Evolutionary conservation across 202 grass and related monocot genomes (phyloP), one percentile per base, ranked within the genome.

Genomic region (Setaria viridis): DNA sequence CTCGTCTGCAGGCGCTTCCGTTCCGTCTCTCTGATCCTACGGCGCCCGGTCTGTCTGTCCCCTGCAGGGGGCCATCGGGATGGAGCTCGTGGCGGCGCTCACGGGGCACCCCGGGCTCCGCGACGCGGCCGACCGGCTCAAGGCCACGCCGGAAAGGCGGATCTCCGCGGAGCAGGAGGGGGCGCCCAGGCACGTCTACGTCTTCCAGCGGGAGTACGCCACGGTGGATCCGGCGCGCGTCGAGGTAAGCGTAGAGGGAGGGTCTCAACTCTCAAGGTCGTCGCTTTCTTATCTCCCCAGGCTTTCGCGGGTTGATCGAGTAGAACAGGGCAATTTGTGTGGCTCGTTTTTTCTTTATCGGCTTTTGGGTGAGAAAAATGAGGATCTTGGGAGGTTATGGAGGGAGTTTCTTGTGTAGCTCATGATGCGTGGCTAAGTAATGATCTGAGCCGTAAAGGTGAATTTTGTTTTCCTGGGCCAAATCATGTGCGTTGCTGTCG

Each of bases 181-280:
- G 49, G 59, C 75, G 11, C 89, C 80, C 13, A 87, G 82, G 68
- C 90, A 91, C 76, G 90, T 99, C 2, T 99, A 96, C 84, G 87
- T 99, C 25, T 94, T 96, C 87, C 92, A 99, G 91, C 80, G 90
- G 85, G 93, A 99, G 82, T 96, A 83, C 74, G 97, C 93, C 88
- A 99, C 97, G 13, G 93, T 96, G 16, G 90, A 99, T 86, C 93
- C 91, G 16, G 72, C 85, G 70, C 72, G 82, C 81, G 88, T 96
- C 80, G 67, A 94, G 88, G 93, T 99, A 77, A 62, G 72, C 68
- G 13, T 1, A 30, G n/a, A 13, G 15, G 9, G 65, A 37, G 0
- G 4, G 20, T 5, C 14, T 3, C 14, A 7, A 5, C 14, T 5
- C 14, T 3, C 14, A 7, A 5, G n/a, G n/a, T 60, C 57, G 21